Percentiles rank a stretch among this genome's conserved stretches.
phyloP scores from a whole-genome alignment of 2,329 filamentous ascomycete genomes.

The Aureobasidium subglaciale region DNA sequence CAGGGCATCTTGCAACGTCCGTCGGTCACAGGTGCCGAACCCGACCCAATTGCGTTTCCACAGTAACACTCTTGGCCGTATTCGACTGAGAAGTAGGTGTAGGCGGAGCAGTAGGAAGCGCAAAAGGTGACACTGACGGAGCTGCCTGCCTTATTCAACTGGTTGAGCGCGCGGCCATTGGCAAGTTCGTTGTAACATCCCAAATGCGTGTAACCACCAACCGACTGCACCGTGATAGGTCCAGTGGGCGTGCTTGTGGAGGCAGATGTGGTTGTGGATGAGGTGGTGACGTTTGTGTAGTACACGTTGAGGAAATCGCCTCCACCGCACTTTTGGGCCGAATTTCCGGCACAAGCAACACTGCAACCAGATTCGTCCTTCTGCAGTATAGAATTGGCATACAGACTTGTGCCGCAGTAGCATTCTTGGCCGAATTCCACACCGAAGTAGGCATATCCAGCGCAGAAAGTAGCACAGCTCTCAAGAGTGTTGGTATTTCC shows the following conservation, averaged over 20 bases:
- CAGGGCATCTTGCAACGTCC: slow-evolving; percentile 24
- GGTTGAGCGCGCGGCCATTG: slow-evolving; percentile 21
- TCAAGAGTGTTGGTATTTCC: slow-evolving; percentile 33
- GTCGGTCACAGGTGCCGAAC: neutral
- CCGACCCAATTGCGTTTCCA: slow-evolving; percentile 21
- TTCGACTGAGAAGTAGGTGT: slow-evolving; percentile 33
- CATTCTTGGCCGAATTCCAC: slow-evolving; percentile 33
- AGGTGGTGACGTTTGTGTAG: slow-evolving; percentile 15
- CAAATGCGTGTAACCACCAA: slow-evolving; percentile 23
- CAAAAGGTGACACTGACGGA: slow-evolving; percentile 35
- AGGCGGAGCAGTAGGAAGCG: slow-evolving; percentile 27
- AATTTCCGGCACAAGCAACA: slow-evolving; percentile 26
- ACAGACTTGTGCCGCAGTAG: slow-evolving; percentile 24
- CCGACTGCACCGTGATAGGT: slow-evolving; percentile 22
- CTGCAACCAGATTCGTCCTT: slow-evolving; percentile 25
- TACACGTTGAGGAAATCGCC: slow-evolving; percentile 27
- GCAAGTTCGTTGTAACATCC: slow-evolving; percentile 27
- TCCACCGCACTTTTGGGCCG: slow-evolving; percentile 26
- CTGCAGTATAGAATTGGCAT: neutral
- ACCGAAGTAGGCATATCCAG: slow-evolving; percentile 32
- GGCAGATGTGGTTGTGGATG: slow-evolving; percentile 1
- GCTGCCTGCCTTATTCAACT: slow-evolving; percentile 20
- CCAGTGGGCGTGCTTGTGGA: slow-evolving; percentile 6
- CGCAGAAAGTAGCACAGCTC: slow-evolving; percentile 30
- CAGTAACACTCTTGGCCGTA: slow-evolving; percentile 33